Percentiles rank a stretch among this genome's conserved stretches.
Conservation (phyloP, 108 stramenopile genomes). For the Cyclotella sp. region DNA sequence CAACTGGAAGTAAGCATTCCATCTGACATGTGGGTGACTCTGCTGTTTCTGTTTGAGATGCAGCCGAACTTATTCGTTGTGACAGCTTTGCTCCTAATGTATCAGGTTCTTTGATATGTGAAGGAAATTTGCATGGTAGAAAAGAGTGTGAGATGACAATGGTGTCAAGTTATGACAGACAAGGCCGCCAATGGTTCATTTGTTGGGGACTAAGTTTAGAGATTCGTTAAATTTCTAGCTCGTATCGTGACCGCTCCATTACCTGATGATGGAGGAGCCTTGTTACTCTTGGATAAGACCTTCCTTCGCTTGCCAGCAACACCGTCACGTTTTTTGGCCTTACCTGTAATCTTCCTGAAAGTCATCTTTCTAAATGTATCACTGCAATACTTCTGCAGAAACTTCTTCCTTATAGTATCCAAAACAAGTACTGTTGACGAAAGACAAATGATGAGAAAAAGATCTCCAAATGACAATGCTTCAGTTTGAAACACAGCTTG, state of each 20-base stretch:
- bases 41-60: not conserved
- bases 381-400: slow-evolving; percentile 75
- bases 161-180: not conserved
- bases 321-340: slow-evolving; percentile 30
- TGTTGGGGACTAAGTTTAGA: slow-evolving; percentile 11
- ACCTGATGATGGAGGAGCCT: slow-evolving; percentile 11
- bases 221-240: slow-evolving; percentile 27
- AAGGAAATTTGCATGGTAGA: not conserved
- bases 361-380: slow-evolving; percentile 49
- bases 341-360: slow-evolving; percentile 25
- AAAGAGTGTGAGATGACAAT: not conserved
- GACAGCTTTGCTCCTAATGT: not conserved
- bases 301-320: slow-evolving; percentile 19
- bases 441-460: slow-evolving; percentile 74
- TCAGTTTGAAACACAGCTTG: slow-evolving; percentile 96
- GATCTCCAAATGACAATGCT: slow-evolving; percentile 79
- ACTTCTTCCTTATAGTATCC: slow-evolving; percentile 92
- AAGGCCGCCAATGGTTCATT: not conserved
- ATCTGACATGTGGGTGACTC: not conserved
- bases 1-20: slow-evolving; percentile 7
- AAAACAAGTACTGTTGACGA: slow-evolving; percentile 85
- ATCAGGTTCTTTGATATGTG: not conserved
- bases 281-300: not conserved
- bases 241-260: slow-evolving; percentile 18
- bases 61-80: not conserved